Conservation (phyloP, 2,329 filamentous ascomycete species). For the Didymosphaeria variabile region DNA sequence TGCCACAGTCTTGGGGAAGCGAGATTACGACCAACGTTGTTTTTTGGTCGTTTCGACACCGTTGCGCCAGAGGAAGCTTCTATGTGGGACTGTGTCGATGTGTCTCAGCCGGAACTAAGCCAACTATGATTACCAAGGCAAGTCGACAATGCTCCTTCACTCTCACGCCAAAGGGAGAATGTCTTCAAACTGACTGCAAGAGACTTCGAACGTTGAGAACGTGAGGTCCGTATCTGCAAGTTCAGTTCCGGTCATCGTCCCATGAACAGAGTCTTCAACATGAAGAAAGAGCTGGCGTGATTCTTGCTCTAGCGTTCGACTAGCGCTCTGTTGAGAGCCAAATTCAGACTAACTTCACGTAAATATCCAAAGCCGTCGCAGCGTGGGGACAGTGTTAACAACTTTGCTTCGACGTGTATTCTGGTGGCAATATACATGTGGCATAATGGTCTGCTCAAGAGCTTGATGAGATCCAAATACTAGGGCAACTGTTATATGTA, state of each 20-base stretch:
- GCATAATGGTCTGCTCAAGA: not conserved
- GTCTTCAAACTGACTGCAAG: not conserved
- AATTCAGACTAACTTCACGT: not conserved
- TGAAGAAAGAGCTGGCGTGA: not conserved
- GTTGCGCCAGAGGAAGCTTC: not conserved
- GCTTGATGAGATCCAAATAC: not conserved
- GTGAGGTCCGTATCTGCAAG: not conserved
- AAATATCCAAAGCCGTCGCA: not conserved
- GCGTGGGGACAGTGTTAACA: not conserved
- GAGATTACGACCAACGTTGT: not conserved
- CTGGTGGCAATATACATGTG: not conserved
- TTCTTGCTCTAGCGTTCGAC: not conserved
- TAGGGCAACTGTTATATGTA: not conserved
- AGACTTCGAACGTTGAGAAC: not conserved
- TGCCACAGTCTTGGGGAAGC: not conserved
- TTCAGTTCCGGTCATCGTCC: not conserved
- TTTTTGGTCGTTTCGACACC: not conserved
- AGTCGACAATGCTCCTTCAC: not conserved
- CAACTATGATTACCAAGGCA: not conserved
- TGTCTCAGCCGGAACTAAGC: not conserved
- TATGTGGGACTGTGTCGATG: not conserved
- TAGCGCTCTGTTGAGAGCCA: conserved; percentile 5
- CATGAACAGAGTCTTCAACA: not conserved
- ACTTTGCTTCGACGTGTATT: not conserved
- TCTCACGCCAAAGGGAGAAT: not conserved